A percentile compares a stretch with the other conserved stretches of the same genome.
These are phyloP conservation scores for Euphrasia arctica DNA, from an alignment of 305 asterid genomes.

Conservation along the genomic window DNA sequence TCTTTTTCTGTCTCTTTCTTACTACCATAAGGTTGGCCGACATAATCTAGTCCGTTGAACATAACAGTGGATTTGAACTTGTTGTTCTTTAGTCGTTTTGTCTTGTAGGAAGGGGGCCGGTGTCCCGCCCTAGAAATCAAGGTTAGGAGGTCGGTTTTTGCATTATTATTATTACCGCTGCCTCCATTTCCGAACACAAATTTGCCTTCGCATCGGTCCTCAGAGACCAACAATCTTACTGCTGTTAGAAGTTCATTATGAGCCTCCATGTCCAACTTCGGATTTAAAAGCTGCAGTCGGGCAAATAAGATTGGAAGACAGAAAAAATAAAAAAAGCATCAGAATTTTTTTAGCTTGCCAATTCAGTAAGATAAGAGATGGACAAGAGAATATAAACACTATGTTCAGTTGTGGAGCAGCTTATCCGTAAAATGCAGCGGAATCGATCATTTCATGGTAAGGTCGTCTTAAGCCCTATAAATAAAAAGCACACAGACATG, in stretches of 20 bases:
- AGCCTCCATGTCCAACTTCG: conserved; percentile 48
- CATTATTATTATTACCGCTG: conserved; percentile 47
- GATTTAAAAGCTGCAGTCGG: conserved; percentile 66
- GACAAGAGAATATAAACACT: conserved; percentile 7
- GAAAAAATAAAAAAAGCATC: conserved; percentile 7
- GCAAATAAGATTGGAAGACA: conserved; percentile 25
- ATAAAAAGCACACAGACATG: not conserved
- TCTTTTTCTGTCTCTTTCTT: conserved; percentile 89
- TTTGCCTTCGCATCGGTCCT: conserved; percentile 82
- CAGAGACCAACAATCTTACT: conserved; percentile 65
- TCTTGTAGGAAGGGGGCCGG: conserved; percentile 64
- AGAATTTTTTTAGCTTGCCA: not conserved
- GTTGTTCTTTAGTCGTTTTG: conserved; percentile 55
- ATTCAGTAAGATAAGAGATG: not conserved
- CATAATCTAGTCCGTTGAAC: conserved; percentile 73
- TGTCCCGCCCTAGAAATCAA: conserved; percentile 79
- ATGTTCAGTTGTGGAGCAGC: conserved; percentile 6
- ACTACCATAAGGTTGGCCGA: conserved; percentile 62
- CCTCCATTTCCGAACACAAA: conserved; percentile 64
- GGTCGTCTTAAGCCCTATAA: conserved; percentile 2
- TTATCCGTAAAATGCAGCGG: conserved; percentile 7
- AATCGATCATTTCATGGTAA: conserved; percentile 12
- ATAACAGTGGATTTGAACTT: conserved; percentile 61
- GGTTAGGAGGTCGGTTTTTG: conserved; percentile 72
- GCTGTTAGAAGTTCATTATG: conserved; percentile 66